phyloP scores from a whole-genome alignment of 768 basidiomycete genomes.

The Arthromyces matolae region DNA sequence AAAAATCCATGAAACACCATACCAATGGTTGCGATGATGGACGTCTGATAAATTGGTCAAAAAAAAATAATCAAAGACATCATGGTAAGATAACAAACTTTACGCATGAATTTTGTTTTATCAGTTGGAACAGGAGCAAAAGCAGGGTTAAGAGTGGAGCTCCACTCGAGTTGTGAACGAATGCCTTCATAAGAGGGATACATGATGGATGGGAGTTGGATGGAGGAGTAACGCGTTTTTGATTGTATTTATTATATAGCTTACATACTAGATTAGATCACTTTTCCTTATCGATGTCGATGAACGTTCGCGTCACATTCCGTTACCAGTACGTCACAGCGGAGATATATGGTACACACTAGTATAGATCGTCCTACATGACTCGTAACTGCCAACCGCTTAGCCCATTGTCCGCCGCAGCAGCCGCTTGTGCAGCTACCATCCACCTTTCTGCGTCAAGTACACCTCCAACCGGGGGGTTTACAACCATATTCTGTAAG shows the following conservation, averaged over 20 bases:
- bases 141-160: constrained; percentile 72
- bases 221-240: constrained; percentile 20
- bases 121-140: constrained; percentile 69
- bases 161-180: constrained; percentile 91
- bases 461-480: constrained; percentile 42
- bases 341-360: too few species aligned
- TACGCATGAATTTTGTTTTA: constrained; percentile 83
- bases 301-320: constrained; percentile 13
- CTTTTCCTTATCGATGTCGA: too few species aligned
- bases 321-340: too few species aligned
- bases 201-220: constrained; percentile 35
- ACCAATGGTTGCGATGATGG: constrained; percentile 99
- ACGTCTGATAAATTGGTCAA: constrained; percentile 53
- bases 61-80: background rate
- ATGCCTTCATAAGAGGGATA: constrained; percentile 51
- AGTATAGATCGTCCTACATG: constrained; percentile 49
- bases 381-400: constrained; percentile 80
- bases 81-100: constrained; percentile 50
- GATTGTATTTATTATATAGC: constrained; percentile 8
- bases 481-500: constrained; percentile 47
- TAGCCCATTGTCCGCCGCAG: constrained; percentile 61
- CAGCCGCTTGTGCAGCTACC: constrained; percentile 68
- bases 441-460: constrained; percentile 65
- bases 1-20: constrained; percentile 18
- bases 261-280: background rate